Evolutionary conservation across 192 early-diverging fungal genomes (phyloP), one percentile per base, ranked within the genome.

Genomic region (Oehlia diaphana): DNA sequence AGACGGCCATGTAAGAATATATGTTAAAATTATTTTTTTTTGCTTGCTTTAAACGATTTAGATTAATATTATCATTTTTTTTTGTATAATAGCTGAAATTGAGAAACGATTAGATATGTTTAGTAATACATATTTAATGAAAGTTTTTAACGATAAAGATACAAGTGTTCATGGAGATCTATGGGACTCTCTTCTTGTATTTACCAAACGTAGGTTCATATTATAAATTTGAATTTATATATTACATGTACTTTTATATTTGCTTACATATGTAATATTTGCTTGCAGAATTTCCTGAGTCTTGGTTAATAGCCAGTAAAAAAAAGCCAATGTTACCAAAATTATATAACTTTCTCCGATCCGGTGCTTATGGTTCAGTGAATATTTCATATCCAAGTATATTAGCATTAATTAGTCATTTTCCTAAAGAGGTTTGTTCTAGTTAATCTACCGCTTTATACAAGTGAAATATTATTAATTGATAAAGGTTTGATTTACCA

Each of bases 111-210:
- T 89, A n/a, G 81, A 73, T 2, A n/a, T 85, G 9, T 80, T 95
- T 50, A 83, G 87, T 19, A 88, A 82, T 9, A 77, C 82, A 5
- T 92, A 96, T 75, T 88, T 93, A 37, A 80, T 85, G 10, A 85
- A 86, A 50, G 90, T 88, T 39, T 95, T 98, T 82, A 81, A 79
- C 1, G 96, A 98, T 72, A 91, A 89, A 84, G 94, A 96, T 26
- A 73, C 87, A 0, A 84, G 87, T 4, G 92, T 88, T 26, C 93
- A 95, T 74, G 84, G 88, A 7, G 94, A 95, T 31, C 85, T 99
- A 81, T 97, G 96, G 96, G 95, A 97, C 77, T 86, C 97, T 9
- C 80, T 98, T 9, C 83, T 98, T 72, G 77, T 95, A 12, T 85
- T 93, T 31, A 95, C 93, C 2, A 94, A 91, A 72, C 73, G 86